Base-by-base conservation (phyloP, 2,329 filamentous ascomycete species). In the Cytospora paraplurivora region DNA sequence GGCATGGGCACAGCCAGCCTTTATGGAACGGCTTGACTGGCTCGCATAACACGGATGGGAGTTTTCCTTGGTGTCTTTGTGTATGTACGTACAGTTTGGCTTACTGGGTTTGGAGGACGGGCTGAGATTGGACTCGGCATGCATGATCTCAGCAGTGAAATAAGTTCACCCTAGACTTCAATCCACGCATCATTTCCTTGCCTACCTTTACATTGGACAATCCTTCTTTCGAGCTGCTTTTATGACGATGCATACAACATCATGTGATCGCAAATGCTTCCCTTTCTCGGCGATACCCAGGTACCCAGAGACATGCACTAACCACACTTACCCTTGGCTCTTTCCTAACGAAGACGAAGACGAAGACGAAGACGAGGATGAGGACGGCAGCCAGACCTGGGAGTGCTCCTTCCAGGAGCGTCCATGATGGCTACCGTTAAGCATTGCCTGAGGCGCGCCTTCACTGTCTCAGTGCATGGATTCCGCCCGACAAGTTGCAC, bases 81-180 rank as follows among this genome's bases (percentile, higher is more conserved):
- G 27, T 27, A 41, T 37, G 34, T 57, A 53, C 35, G 35, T 47
- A n/a, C 59, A 62, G 58, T 54, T 62, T 53, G 59, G 34, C 32
- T 53, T 35, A 52, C 19, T 56, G 50, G 47, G 11, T 55, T 19
- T 53, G 47, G 44, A 53, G 34, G 17, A 44, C 44, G 35, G 53
- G 41, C 17, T 21, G 27, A 52, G 53, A 50, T 10, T 54, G 58
- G 21, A 44, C 35, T 49, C 21, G 32, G 62, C 37, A 41, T 55
- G 51, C 34, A 49, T 55, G 57, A 56, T 61, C 49, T 57, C 34
- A 33, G 32, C 57, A 62, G 50, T 64, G 38, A 37, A 52, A 34
- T 37, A 57, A 27, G 44, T 52, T 62, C 41, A 50, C 50, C 57
- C 56, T 63, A 63, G 53, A 57, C 49, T 49, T 61, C 52, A 62